A percentile compares a stretch with the other conserved stretches of the same genome.
Conservation (phyloP, 2,329 filamentous ascomycete species). For the Graphilbum sp. region DNA sequence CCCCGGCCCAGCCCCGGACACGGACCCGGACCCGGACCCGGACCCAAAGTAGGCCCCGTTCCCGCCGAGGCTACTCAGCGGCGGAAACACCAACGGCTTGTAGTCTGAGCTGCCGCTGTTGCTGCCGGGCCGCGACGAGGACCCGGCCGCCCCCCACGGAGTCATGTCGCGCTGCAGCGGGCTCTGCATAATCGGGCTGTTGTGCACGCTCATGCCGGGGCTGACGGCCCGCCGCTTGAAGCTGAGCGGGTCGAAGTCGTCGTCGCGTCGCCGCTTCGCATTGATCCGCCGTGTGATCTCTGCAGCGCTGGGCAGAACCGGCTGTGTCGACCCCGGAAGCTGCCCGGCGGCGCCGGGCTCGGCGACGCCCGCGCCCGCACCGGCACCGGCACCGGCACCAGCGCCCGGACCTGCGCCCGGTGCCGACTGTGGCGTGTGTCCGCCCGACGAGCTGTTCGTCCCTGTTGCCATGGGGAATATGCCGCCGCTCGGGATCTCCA, state of each 20-base stretch:
- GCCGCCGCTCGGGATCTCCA: slow-evolving; percentile 12
- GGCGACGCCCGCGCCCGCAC: no score
- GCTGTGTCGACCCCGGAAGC: slow-evolving; percentile 12
- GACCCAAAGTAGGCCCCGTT: no score
- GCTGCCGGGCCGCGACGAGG: slow-evolving; percentile 34
- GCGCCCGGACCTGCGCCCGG: neutral
- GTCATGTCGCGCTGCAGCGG: slow-evolving; percentile 57
- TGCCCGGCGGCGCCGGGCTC: no score
- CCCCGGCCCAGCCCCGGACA: no score
- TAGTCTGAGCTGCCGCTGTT: slow-evolving; percentile 15
- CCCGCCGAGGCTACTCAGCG: slow-evolving; percentile 12
- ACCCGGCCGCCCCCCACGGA: slow-evolving; percentile 46
- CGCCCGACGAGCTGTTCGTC: slow-evolving; percentile 18
- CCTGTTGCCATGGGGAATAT: slow-evolving; percentile 14
- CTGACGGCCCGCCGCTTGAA: slow-evolving; percentile 89
- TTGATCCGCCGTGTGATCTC: slow-evolving; percentile 67
- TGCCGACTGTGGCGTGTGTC: slow-evolving; percentile 21
- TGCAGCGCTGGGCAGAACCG: slow-evolving; percentile 44
- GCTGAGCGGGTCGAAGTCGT: slow-evolving; percentile 73
- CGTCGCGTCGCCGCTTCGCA: slow-evolving; percentile 60
- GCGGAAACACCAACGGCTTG: slow-evolving; percentile 6
- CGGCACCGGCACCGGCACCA: neutral
- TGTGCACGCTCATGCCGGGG: slow-evolving; percentile 79
- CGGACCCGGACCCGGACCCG: no score
- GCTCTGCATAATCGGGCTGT: slow-evolving; percentile 75